phyloP scores from a whole-genome alignment of 2,329 filamentous ascomycete genomes.

The Fusarium praegraminearum region DNA sequence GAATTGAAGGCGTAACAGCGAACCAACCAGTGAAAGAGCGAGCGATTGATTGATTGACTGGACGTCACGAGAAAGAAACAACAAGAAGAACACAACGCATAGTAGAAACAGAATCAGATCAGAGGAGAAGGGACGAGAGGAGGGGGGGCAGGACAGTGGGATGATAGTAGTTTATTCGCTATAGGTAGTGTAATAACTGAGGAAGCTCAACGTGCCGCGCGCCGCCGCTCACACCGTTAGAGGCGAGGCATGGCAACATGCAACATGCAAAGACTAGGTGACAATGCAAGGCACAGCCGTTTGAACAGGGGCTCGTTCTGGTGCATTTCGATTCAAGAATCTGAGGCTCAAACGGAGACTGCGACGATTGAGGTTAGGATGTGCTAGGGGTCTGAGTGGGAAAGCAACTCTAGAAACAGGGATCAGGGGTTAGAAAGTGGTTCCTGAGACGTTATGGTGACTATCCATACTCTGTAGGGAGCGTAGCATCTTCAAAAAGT shows the following conservation, averaged over 20 bases:
- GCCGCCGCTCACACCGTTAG: constrained; percentile 25
- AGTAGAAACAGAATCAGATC: constrained; percentile 24
- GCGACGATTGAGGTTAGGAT: constrained; percentile 42
- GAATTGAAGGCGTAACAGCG: constrained; percentile 28
- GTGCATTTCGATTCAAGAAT: constrained; percentile 31
- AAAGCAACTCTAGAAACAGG: constrained; percentile 1
- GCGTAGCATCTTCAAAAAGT: not conserved
- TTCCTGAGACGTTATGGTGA: constrained; percentile 30
- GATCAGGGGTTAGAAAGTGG: constrained; percentile 23
- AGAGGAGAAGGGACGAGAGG: constrained; percentile 26
- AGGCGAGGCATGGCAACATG: constrained; percentile 13
- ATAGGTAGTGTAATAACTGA: constrained; percentile 5
- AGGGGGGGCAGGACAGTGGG: constrained; percentile 31
- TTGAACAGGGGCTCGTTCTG: constrained; percentile 21
- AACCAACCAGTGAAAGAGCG: constrained; percentile 30
- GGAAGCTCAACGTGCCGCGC: constrained; percentile 1
- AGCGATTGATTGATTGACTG: constrained; percentile 34
- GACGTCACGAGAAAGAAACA: constrained; percentile 22
- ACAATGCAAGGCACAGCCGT: constrained; percentile 8
- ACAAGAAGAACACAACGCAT: constrained; percentile 21
- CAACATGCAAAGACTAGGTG: not conserved
- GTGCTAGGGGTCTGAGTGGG: constrained; percentile 24
- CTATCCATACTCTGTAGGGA: not conserved
- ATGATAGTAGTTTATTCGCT: constrained; percentile 31
- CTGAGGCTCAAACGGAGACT: constrained; percentile 47